These are phyloP conservation scores for Allium sativum DNA, from an alignment of 106 monocot species.

Conservation along the genomic window DNA sequence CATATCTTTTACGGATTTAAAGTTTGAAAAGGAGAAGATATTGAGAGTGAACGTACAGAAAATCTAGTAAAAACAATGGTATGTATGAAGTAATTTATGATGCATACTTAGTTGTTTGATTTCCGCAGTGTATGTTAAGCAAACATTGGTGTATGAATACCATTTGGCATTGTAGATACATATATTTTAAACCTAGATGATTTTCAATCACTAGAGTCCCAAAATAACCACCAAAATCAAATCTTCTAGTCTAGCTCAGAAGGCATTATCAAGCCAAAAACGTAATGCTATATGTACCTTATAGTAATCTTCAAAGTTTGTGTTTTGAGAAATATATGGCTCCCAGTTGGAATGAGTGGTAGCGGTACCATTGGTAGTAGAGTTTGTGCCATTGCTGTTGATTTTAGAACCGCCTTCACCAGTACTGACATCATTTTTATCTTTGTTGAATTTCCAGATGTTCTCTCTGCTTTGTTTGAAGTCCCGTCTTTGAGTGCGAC, in stretches of 20 bases:
- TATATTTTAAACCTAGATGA: neutral
- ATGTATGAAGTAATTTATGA: no score
- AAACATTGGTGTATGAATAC: neutral
- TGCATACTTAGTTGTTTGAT: no score
- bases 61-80: no score
- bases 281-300: slow-evolving; percentile 30
- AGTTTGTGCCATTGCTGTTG: slow-evolving; percentile 2
- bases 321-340: slow-evolving; percentile 67
- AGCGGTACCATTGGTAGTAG: neutral
- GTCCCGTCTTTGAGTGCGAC: slow-evolving; percentile 83
- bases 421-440: slow-evolving; percentile 18
- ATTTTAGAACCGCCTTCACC: neutral
- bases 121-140: neutral
- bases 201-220: neutral
- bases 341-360: slow-evolving; percentile 30
- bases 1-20: no score
- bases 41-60: no score
- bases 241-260: neutral
- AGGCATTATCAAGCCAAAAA: neutral
- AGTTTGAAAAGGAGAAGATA: no score
- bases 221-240: slow-evolving; percentile 7
- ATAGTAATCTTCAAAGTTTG: slow-evolving; percentile 82
- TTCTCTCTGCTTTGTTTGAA: slow-evolving; percentile 92
- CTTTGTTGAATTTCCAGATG: slow-evolving; percentile 61
- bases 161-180: neutral